A percentile compares a stretch with the other conserved stretches of the same genome.
Evolutionary conservation across 23 red algal genomes (phyloP).

Genomic region (Agarophyton chilense): DNA sequence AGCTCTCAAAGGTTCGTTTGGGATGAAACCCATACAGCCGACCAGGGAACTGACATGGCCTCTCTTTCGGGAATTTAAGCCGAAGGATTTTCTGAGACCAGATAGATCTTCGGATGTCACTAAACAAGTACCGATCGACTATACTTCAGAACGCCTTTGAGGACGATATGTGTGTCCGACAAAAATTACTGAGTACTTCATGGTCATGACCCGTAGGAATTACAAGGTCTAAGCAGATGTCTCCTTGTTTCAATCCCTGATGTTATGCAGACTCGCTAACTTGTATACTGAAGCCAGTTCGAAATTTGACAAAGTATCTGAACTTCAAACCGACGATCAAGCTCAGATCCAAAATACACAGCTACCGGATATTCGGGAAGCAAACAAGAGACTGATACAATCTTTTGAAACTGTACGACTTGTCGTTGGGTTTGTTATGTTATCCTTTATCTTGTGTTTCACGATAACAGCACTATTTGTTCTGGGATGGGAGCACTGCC

Average conservation of each 20-base stretch:
- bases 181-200: background rate
- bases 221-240: background rate
- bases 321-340: background rate
- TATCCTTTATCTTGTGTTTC: constrained; percentile 3
- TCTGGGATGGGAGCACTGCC: background rate
- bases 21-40: no score
- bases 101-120: no score
- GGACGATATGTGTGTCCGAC: no score
- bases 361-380: constrained; percentile 2
- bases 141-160: no score
- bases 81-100: no score
- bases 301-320: background rate
- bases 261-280: background rate
- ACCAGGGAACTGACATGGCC: no score
- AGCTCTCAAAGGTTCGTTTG: no score
- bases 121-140: no score
- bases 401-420: background rate
- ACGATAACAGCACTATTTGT: constrained; percentile 17
- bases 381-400: background rate
- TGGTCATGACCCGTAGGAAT: background rate
- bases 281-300: background rate
- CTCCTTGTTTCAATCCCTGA: background rate
- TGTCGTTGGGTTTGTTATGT: background rate
- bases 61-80: no score
- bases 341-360: background rate